Percentiles rank a stretch among this genome's conserved stretches.
Conservation (phyloP, 2,329 filamentous ascomycete species). For the Knoxdaviesia proteae region DNA sequence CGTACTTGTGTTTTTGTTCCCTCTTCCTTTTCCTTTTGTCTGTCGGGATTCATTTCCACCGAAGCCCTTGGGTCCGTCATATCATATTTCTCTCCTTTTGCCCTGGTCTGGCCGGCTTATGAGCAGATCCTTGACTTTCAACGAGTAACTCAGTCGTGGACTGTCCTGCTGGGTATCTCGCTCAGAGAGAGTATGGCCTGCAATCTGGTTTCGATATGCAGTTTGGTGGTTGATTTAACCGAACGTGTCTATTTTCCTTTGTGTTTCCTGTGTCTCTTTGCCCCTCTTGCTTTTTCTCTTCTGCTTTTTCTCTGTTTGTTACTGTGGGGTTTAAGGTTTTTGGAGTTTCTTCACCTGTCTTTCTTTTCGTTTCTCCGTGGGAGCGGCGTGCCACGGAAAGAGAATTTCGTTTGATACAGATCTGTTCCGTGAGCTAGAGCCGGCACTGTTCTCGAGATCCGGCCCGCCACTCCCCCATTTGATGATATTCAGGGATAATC, state of each 20-base stretch:
- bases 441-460: too few species aligned
- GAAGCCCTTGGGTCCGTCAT: not conserved
- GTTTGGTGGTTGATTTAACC: too few species aligned
- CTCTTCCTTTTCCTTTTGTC: not conserved
- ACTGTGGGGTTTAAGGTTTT: not conserved
- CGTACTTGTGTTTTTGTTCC: not conserved
- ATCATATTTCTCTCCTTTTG: not conserved
- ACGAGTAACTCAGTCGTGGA: too few species aligned
- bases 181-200: too few species aligned
- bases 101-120: not conserved
- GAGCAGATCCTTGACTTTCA: too few species aligned
- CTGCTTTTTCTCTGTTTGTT: not conserved
- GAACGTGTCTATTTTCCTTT: not conserved
- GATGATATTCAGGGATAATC: too few species aligned
- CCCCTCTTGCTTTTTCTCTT: not conserved
- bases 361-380: not conserved
- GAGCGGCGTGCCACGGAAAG: not conserved
- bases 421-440: too few species aligned
- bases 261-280: not conserved
- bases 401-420: too few species aligned
- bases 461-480: too few species aligned
- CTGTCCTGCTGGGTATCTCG: too few species aligned
- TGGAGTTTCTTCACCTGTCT: not conserved
- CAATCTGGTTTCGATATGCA: not conserved
- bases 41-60: not conserved